Evolutionary conservation across 139 green algal species (phyloP).

Genomic region (Coccomyxa sp.): DNA sequence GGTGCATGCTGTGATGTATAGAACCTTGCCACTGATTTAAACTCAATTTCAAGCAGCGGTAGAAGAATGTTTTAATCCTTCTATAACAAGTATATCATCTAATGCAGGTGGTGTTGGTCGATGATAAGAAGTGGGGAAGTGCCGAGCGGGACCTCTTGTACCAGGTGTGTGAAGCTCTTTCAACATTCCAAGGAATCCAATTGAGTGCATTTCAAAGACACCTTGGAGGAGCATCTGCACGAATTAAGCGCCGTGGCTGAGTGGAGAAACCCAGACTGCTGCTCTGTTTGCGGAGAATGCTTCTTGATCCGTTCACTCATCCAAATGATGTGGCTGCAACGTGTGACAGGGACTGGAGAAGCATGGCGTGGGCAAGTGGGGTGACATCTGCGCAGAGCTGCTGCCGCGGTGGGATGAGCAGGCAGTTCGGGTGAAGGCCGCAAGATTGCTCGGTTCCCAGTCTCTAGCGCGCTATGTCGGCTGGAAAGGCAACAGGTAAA

Average conservation of each 20-base stretch:
- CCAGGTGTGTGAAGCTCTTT: conserved; percentile 24
- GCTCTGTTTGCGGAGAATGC: too few species aligned
- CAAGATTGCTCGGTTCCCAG: conserved; percentile 66
- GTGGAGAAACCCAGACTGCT: too few species aligned
- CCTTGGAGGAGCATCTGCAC: too few species aligned
- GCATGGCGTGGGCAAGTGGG: conserved; percentile 66
- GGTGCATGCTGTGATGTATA: background rate
- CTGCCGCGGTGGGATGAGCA: conserved; percentile 40
- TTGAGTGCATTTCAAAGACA: too few species aligned
- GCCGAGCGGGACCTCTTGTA: conserved; percentile 51
- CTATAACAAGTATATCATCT: too few species aligned
- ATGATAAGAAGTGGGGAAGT: conserved; percentile 60
- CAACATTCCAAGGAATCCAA: background rate
- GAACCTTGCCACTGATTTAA: too few species aligned
- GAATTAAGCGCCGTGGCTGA: too few species aligned
- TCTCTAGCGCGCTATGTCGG: conserved; percentile 58
- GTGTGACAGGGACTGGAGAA: conserved; percentile 53
- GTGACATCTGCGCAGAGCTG: conserved; percentile 51
- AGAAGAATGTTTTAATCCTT: too few species aligned
- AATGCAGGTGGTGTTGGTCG: conserved; percentile 32
- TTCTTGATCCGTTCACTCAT: too few species aligned
- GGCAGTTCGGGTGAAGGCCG: conserved; percentile 56
- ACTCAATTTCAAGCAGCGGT: too few species aligned
- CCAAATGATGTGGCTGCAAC: too few species aligned
- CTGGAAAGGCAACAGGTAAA: conserved; percentile 45